phyloP scores from a whole-genome alignment of 148 eudicot species.

The Heliamphora exappendiculata region DNA sequence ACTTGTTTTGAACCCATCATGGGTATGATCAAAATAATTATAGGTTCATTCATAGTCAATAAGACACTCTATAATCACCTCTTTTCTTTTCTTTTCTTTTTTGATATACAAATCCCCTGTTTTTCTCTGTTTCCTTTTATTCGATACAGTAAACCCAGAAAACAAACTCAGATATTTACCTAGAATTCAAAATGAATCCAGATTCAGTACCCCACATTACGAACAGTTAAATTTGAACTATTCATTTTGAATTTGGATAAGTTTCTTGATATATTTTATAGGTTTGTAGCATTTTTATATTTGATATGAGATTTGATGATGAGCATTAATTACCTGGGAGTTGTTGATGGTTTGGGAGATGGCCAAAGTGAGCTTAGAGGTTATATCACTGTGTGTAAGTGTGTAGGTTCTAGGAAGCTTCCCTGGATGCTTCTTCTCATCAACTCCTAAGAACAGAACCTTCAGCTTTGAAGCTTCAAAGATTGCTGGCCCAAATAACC shows the following conservation, averaged over 20 bases:
- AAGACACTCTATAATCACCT: neutral
- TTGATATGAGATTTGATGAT: neutral
- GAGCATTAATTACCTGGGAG: conserved; percentile 63
- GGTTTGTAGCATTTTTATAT: too few relatives aligned
- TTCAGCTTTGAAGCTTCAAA: conserved; percentile 91
- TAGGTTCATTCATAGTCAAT: neutral
- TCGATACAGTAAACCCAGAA: neutral
- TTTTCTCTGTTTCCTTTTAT: neutral
- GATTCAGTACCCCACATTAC: too few relatives aligned
- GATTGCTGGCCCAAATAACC: conserved; percentile 88
- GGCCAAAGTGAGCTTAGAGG: conserved; percentile 83
- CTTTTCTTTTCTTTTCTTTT: neutral
- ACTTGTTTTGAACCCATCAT: neutral
- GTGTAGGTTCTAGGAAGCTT: conserved; percentile 88
- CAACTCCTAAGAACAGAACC: conserved; percentile 69
- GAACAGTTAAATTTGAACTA: too few relatives aligned
- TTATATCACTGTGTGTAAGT: conserved; percentile 80
- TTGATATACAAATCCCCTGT: neutral
- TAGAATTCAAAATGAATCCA: too few relatives aligned
- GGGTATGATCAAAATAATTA: neutral
- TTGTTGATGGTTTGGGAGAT: conserved; percentile 85
- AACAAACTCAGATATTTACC: neutral
- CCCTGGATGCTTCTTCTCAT: conserved; percentile 75
- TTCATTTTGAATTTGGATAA: too few relatives aligned
- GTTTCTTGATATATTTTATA: too few relatives aligned